Evolutionary conservation across 805 yeast genomes (phyloP), one percentile per base, ranked within the genome.

Genomic region (Isabelozyma gotoi): DNA sequence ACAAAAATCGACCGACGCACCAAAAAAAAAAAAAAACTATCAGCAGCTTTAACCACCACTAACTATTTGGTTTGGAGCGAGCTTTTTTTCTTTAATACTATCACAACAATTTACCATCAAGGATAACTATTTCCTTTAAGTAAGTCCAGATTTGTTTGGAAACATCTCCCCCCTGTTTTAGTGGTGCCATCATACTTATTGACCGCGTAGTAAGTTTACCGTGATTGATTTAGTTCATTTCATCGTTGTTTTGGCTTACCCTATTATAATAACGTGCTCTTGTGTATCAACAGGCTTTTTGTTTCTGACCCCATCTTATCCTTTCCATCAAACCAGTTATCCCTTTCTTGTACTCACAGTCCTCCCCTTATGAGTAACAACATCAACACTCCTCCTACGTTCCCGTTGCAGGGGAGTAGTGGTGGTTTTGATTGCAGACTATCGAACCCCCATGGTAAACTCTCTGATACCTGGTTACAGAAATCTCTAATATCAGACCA

Each of bases 371-470:
- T 24, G 29, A 24, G 29, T n/a, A 24, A 24, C 29, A 24, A 24
- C 29, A 41, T 24, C 38, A 56, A 55, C 36, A 44, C 40, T 12
- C 70, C 71, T 5, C 68, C 67, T 8, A 38, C 55, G 44, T 70
- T 48, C 45, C 76, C 76, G 15, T 61, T 71, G 32, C 50, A 56
- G 42, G 59, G 56, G 12, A 44, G 52, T n/a, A 45, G 35, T 5
- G 63, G 73, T 15, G 51, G 51, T 20, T 63, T 50, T 49, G 74
- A 69, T 43, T 68, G 57, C 41, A 58, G 57, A 19, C 47, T 65
- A 29, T 44, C 41, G 18, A 63, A 68, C 39, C 66, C 73, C 12
- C 39, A 45, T 33, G 64, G 62, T 31, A 65, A 61, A 42, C 51
- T 71, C 38, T 49, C 63, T 14, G 72, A 65, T 33, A 43, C 49